phyloP scores from a whole-genome alignment of 2,329 filamentous ascomycete species.

The Pseudogymnoascus sp. region DNA sequence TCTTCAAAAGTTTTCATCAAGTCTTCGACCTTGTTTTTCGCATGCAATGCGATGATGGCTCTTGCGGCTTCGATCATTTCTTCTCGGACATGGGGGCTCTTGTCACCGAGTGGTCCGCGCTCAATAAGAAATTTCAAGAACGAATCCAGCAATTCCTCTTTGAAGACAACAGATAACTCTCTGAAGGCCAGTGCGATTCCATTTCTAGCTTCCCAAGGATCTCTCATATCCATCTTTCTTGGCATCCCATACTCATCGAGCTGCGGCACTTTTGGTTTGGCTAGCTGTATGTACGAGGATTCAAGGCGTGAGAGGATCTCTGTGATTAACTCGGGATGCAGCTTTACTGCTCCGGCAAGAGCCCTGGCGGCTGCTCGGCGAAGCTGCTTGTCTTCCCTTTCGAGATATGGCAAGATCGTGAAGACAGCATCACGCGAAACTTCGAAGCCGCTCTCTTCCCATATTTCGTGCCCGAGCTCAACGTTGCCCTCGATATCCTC shows the following conservation, averaged over 20 bases:
- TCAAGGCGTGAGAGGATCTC: conserved; percentile 60
- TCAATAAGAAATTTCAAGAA: conserved; percentile 84
- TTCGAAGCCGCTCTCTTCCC: conserved; percentile 84
- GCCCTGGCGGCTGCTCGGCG: conserved; percentile 76
- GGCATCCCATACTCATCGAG: conserved; percentile 94
- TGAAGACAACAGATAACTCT: conserved; percentile 67
- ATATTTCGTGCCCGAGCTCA: conserved; percentile 78
- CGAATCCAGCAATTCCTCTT: conserved; percentile 60
- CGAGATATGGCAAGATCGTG: conserved; percentile 69
- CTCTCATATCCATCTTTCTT: conserved; percentile 75
- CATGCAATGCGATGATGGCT: conserved; percentile 71
- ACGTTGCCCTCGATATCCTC: conserved; percentile 85
- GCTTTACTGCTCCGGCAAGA: conserved; percentile 64
- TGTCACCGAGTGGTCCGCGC: conserved; percentile 79
- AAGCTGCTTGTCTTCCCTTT: conserved; percentile 72
- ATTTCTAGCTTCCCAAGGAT: conserved; percentile 87
- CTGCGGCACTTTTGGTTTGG: conserved; percentile 74
- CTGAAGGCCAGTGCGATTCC: conserved; percentile 84
- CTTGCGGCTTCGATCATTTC: conserved; percentile 92
- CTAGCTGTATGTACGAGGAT: conserved; percentile 66
- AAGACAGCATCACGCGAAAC: conserved; percentile 58
- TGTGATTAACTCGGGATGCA: conserved; percentile 52
- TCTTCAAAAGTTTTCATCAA: conserved; percentile 89
- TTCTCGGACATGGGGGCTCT: conserved; percentile 65
- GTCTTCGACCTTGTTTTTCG: conserved; percentile 74